phyloP scores from a whole-genome alignment of 2,329 filamentous ascomycete genomes.

The Teratosphaeriaceae sp. region DNA sequence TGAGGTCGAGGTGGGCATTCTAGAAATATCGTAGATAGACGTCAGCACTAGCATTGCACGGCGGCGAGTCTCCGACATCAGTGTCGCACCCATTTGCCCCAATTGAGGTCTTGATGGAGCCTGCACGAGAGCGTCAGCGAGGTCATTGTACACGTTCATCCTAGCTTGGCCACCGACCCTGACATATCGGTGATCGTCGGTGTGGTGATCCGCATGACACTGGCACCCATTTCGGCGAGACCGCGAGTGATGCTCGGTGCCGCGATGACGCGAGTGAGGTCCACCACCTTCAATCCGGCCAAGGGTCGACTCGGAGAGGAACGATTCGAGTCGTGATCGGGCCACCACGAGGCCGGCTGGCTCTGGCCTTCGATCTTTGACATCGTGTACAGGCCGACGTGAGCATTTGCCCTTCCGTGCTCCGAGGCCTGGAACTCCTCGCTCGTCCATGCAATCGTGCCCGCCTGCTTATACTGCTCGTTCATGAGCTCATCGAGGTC shows the following conservation, averaged over 20 bases:
- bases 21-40: too few relatives aligned
- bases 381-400: constrained; percentile 10
- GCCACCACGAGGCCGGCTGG: constrained; percentile 22
- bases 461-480: constrained; percentile 10
- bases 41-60: neutral
- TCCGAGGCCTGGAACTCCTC: constrained; percentile 28
- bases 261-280: constrained; percentile 69
- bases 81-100: constrained; percentile 50
- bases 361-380: constrained; percentile 4
- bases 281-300: constrained; percentile 63
- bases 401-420: constrained; percentile 20
- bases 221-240: constrained; percentile 68
- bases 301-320: constrained; percentile 30
- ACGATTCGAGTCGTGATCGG: constrained; percentile 20
- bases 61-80: neutral
- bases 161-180: too few relatives aligned
- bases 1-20: constrained; percentile 40
- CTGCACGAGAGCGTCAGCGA: too few relatives aligned
- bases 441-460: constrained; percentile 8
- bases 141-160: too few relatives aligned
- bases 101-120: constrained; percentile 43
- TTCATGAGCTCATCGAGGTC: constrained; percentile 9
- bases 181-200: constrained; percentile 56
- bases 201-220: constrained; percentile 65
- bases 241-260: constrained; percentile 66